Evolutionary conservation across 495 filamentous ascomycete genomes (phyloP), one percentile per base, ranked within the genome.

Genomic region (Xylaria castorea): DNA sequence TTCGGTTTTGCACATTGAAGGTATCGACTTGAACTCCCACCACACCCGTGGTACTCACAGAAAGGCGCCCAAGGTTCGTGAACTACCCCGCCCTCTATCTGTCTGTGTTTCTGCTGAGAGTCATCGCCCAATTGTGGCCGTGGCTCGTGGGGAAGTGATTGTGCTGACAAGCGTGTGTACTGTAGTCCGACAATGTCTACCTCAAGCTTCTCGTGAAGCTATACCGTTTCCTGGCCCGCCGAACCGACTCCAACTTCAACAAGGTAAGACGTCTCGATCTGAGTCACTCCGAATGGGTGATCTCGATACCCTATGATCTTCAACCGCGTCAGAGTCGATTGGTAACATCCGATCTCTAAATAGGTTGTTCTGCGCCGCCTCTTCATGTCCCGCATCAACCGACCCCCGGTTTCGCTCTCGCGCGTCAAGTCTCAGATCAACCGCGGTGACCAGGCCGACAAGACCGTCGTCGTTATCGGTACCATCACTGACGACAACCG

Each of bases 131-230:
- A 71, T 65, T 25, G 40, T 42, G 8, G 32, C 46, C 8, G 11
- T 7, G 25, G 50, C 25, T 12, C 16, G 22, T 6, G 27, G 11
- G 8, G 1, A 44, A 5, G n/a, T 38, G 30, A 22, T 25, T 48
- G 6, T 27, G 65, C 63, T 72, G 70, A 71, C 46, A 44, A 0
- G 6, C 38, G 34, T 66, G 16, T 72, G 8, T 50, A 38, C 22
- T 34, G 0, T 61, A 72, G 83, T 96, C 92, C 87, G 94, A 97
- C 85, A 98, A 99, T 87, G 93, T 94, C 76, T 98, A 98, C 86
- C 88, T 98, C 80, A 94, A 94, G 89, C 92, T 99, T 76, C 88
- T 98, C 81, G 94, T 98, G 86, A 98, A 98, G 91, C 93, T 99
- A 36, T 99, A 98, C 90, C 92, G 92, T 86, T 99, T 99, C 92